Base-by-base conservation (phyloP, 2,329 filamentous ascomycete species). In the Fusarium succisae region DNA sequence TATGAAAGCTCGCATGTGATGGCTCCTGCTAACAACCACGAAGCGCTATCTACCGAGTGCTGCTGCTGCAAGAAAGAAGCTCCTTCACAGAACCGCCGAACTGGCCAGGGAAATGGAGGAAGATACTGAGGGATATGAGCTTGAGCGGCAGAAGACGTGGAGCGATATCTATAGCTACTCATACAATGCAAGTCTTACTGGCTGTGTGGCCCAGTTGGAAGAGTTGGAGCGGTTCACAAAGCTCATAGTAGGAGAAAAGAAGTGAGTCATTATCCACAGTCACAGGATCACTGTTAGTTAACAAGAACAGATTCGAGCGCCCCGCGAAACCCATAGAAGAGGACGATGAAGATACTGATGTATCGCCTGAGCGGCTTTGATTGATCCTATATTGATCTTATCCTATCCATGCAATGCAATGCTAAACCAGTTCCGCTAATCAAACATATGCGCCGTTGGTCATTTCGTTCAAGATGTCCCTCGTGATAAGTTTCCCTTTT, bases 391-490 rank as follows among this genome's bases (percentile, higher is more conserved):
- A 26, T 64, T 69, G 51, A 39, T 20, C 56, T 18, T 61, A 58
- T 60, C 64, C 58, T 72, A 65, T 66, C 44, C 61, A 66, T 70
- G 51, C 54, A 38, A 72, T 72, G 57, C 54, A 48, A 70, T 72
- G 57, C 56, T 58, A 43, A 66, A 66, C 55, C 62, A 64, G 51
- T 58, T 38, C 43, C 63, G 63, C 54, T 64, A 67, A 63, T 70
- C 65, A 73, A 75, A 83, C 61, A 79, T 82, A 85, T 78, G 80
- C 83, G 75, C 84, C 84, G 65, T 85, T 82, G 60, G 83, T 87
- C 83, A 91, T 85, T 73, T 95, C 93, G 82, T 96, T 94, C 76
- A 95, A 86, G 73, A 98, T 91, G 85, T 96, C 92, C 79, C 90
- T 89, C 79, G 95, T 86, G 63, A 97, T 87, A 41, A 91, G 89